Base-by-base conservation (phyloP, 1,284 basidiomycete species). In the Pseudozyma hubeiensis region DNA sequence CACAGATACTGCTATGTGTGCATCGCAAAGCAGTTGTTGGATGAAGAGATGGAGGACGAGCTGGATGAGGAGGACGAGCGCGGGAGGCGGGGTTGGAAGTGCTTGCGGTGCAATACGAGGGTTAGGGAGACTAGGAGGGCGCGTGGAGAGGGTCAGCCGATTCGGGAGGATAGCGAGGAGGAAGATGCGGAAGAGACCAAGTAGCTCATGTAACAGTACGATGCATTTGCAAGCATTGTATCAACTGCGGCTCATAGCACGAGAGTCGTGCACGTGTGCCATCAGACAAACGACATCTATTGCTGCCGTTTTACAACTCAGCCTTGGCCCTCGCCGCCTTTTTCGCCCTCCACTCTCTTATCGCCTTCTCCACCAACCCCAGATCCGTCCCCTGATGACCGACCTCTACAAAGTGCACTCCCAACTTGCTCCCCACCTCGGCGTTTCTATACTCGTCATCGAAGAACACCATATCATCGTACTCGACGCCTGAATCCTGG, bases 1-100 rank as follows among this genome's bases (percentile, higher is more conserved):
- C 65, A 78, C 19, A 31, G 39, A 11, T 85, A 85, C 59, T 85
- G 83, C 72, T 85, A 84, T 53, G 70, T 76, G 34, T 84, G 83
- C 63, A 74, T 84, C 30, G 66, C 79, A 5, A 72, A 60, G 17
- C 70, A 77, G 58, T 58, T 85, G 46, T 53, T 84, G 8, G 64
- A 68, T 35, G 81, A 84, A 34, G 69, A 77, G 40, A 78, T 75
- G 66, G 80, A 75, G 54, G 83, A 83, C 49, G 80, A 81, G 52
- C 39, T 83, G 46, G 67, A 74, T 57, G 65, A 77, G 46, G 62
- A 68, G 41, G 65, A 70, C 31, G 63, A 70, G 1, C 17, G 44
- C 9, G 73, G 70, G 30, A 31, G 51, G 4, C 50, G 69, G 33
- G 63, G 81, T 1, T 85, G 84, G 84, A 64, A 68, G 35, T 85